Conservation (phyloP, 345 rosid species). For the Barbarea vulgaris region DNA sequence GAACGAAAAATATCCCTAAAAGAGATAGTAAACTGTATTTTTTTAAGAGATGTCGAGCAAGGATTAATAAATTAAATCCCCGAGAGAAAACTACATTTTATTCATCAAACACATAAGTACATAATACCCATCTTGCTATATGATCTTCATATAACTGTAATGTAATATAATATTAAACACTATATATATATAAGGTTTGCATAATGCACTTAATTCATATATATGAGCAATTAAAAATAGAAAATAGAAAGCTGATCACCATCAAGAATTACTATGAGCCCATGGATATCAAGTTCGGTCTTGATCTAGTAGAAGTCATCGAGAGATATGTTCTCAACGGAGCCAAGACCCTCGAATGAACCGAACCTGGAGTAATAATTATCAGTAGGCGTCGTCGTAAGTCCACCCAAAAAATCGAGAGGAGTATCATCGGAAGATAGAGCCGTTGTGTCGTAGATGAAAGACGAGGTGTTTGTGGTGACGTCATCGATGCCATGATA, state of each 20-base stretch:
- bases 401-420: slow-evolving; percentile 83
- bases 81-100: slow-evolving; percentile 33
- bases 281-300: background rate
- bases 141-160: slow-evolving; percentile 33
- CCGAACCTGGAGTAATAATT: slow-evolving; percentile 53
- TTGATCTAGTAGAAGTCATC: slow-evolving; percentile 66
- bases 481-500: slow-evolving; percentile 53
- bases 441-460: slow-evolving; percentile 77
- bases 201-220: slow-evolving; percentile 9
- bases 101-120: slow-evolving; percentile 7
- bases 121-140: slow-evolving; percentile 14
- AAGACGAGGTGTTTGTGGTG: slow-evolving; percentile 44
- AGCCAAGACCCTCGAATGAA: slow-evolving; percentile 65
- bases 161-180: slow-evolving; percentile 17
- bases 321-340: slow-evolving; percentile 75
- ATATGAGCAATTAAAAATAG: background rate
- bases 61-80: slow-evolving; percentile 20
- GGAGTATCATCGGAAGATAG: slow-evolving; percentile 69
- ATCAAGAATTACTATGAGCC: slow-evolving; percentile 32
- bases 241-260: slow-evolving; percentile 20
- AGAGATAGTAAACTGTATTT: background rate
- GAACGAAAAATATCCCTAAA: background rate
- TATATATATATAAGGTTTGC: background rate
- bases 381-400: slow-evolving; percentile 45
- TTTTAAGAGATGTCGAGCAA: background rate